Evolutionary conservation across 768 basidiomycete species (phyloP).

Genomic region (Boletus rex-veris): DNA sequence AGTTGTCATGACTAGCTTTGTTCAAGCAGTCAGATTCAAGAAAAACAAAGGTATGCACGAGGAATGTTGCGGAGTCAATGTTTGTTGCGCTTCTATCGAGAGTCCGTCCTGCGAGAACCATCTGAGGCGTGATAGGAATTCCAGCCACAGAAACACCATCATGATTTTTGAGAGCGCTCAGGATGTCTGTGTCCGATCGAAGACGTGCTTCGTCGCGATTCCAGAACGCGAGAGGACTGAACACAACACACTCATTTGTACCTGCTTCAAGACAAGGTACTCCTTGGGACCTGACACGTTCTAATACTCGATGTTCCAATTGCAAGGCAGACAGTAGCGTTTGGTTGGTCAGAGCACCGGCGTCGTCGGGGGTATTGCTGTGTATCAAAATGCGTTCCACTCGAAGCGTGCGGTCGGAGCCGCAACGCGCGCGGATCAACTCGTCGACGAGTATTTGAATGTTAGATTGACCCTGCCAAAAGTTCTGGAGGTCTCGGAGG

Average conservation of each 20-base stretch:
- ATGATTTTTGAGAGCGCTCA: constrained; percentile 53
- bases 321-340: constrained; percentile 62
- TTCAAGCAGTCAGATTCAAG: constrained; percentile 68
- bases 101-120: constrained; percentile 72
- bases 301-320: constrained; percentile 57
- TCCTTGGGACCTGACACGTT: constrained; percentile 38
- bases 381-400: constrained; percentile 75
- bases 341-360: constrained; percentile 55
- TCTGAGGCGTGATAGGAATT: constrained; percentile 63
- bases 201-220: constrained; percentile 54
- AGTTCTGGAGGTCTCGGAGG: constrained; percentile 61
- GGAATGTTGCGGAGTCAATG: constrained; percentile 63
- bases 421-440: constrained; percentile 67
- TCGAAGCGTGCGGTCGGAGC: constrained; percentile 63
- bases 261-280: constrained; percentile 53
- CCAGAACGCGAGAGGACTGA: constrained; percentile 80
- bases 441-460: constrained; percentile 69
- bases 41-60: constrained; percentile 83
- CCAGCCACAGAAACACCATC: constrained; percentile 57
- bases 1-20: constrained; percentile 56
- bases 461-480: constrained; percentile 66
- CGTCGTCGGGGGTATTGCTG: constrained; percentile 40
- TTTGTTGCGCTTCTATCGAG: constrained; percentile 48
- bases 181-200: constrained; percentile 50
- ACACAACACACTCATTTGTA: constrained; percentile 58